Evolutionary conservation across 208 protist species (phyloP).

Genomic region (Trypanosomatidae sp.): DNA sequence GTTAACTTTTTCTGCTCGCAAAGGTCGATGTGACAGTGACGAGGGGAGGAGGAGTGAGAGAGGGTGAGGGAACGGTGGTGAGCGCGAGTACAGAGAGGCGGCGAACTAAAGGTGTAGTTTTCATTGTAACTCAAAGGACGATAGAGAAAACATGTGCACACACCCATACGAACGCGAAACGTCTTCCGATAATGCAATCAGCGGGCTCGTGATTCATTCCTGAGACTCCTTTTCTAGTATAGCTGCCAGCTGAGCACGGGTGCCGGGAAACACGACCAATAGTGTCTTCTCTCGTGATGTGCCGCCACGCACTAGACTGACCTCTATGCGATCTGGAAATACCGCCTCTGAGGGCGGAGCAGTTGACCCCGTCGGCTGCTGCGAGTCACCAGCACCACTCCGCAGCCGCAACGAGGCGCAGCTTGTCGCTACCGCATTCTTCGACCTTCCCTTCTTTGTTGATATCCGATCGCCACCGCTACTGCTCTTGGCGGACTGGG

Average conservation of each 20-base stretch:
- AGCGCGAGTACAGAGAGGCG: neutral
- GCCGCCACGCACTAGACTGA: slow-evolving; percentile 50
- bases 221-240: slow-evolving; percentile 44
- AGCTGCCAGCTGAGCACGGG: slow-evolving; percentile 49
- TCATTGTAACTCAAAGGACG: neutral
- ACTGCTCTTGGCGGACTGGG: neutral
- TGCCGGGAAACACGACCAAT: slow-evolving; percentile 51
- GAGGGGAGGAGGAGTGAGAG: neutral
- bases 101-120: neutral
- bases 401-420: neutral
- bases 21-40: neutral
- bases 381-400: neutral
- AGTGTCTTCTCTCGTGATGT: slow-evolving; percentile 67
- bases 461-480: slow-evolving; percentile 9
- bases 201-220: neutral
- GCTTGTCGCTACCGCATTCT: neutral
- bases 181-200: neutral
- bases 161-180: neutral
- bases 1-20: neutral
- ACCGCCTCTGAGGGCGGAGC: neutral
- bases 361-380: neutral
- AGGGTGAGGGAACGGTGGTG: neutral
- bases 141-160: neutral
- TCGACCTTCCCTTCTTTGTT: slow-evolving; percentile 25
- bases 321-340: slow-evolving; percentile 35